Conservation (phyloP, 257 asterid genomes). For the Scutellaria minor region DNA sequence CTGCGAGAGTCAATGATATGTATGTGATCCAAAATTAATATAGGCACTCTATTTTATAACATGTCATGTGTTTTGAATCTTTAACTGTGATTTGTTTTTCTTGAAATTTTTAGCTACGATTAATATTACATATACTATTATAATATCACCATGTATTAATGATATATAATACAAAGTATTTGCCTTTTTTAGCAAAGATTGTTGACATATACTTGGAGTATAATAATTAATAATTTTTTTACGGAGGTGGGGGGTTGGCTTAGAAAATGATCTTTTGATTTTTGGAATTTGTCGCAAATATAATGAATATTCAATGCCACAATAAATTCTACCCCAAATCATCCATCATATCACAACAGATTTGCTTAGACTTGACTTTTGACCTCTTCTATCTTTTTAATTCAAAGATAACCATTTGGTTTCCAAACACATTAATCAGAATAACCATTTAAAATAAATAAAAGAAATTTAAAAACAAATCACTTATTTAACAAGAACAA, state of each 20-base stretch:
- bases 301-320: background rate
- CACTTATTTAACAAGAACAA: no score
- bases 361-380: constrained; percentile 23
- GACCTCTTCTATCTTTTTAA: constrained; percentile 5
- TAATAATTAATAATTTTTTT: no score
- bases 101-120: no score
- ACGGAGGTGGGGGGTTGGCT: background rate
- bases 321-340: background rate
- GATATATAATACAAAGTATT: no score
- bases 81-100: no score
- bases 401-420: background rate
- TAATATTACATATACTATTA: no score
- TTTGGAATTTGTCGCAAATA: background rate
- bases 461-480: background rate
- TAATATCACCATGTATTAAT: no score
- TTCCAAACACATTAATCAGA: background rate
- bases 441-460: background rate
- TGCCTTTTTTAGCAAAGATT: no score
- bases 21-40: background rate
- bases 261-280: background rate
- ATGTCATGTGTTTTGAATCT: no score
- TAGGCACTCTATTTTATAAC: background rate
- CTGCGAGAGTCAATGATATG: no score
- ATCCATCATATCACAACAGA: background rate
- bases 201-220: no score